These are phyloP conservation scores for Potentilla sterilis DNA, from an alignment of 306 rosid species.

Conservation along the genomic window DNA sequence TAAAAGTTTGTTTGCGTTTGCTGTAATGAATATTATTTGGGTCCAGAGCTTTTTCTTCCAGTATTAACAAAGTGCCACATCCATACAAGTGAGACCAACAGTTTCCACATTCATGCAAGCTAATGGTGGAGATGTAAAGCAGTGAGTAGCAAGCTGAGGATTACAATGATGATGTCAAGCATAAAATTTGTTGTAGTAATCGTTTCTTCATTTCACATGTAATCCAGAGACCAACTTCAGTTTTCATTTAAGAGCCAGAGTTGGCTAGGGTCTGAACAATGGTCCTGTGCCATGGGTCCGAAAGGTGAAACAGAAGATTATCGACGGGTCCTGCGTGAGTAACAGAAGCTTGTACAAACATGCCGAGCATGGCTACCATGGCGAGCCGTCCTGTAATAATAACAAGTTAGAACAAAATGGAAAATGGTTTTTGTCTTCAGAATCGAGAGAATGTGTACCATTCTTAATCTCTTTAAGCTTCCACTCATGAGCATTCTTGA, in stretches of 20 bases:
- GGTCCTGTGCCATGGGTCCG: constrained; percentile 92
- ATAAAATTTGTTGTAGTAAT: background rate
- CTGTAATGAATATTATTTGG: constrained; percentile 36
- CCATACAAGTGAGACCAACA: background rate
- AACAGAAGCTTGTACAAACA: constrained; percentile 85
- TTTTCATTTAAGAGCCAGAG: constrained; percentile 37
- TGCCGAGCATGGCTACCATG: constrained; percentile 87
- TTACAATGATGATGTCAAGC: background rate
- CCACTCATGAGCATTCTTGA: constrained; percentile 65
- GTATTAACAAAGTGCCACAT: background rate
- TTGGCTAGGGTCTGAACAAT: constrained; percentile 65
- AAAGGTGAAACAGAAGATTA: constrained; percentile 85
- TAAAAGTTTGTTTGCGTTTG: constrained; percentile 39
- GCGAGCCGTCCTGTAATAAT: constrained; percentile 66
- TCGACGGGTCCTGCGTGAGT: constrained; percentile 93
- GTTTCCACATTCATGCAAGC: background rate
- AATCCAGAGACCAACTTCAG: background rate
- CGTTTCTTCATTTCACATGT: background rate
- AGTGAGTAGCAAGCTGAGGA: no score
- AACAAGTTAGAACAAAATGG: background rate
- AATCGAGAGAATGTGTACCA: constrained; percentile 34
- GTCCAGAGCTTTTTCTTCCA: background rate
- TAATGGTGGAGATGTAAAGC: no score
- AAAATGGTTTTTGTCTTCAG: background rate
- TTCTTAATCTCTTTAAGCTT: constrained; percentile 93